Base-by-base conservation (phyloP, 768 basidiomycete species). In the Leucosporidium creatinivorum region DNA sequence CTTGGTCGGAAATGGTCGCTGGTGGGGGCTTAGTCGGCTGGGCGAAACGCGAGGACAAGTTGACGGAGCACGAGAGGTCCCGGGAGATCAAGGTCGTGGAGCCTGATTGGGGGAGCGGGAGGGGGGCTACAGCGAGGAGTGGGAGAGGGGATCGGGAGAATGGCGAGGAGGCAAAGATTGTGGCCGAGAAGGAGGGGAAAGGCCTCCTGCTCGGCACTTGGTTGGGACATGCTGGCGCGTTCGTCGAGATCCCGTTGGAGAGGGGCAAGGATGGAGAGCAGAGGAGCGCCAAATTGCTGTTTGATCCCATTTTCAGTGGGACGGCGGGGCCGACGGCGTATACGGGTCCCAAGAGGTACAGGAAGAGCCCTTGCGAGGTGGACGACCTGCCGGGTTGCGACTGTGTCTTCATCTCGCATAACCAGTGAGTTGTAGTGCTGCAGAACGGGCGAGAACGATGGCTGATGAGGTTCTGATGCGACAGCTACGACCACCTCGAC, bases 401-500 rank as follows among this genome's bases (percentile, higher is more conserved):
- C 59, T 79, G 77, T 55, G 78, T 82, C 26, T 77, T 76, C 4
- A 79, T 80, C 56, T 79, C 77, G 30, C 81, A 82, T 69, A 81
- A 82, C 71, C 81, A 82, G 81, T 82, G 56, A 33, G 33, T 54
- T 48, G 10, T 49, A 33, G 33, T 2, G 15, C 8, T 15, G 19
- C 26, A n/a, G n/a, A n/a, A n/a, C n/a, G 5, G 18, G 3, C 25
- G 33, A 13, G 13, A 12, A 44, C 12, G 36, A 15, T 18, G 17
- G 44, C 39, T 15, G n/a, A 39, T 28, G 25, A 4, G 15, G 13
- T 6, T 21, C 1, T n/a, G 12, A 21, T 4, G 15, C 19, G 12
- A 28, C 56, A 81, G 81, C 69, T 81, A 81, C 69, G 81, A 81
- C 69, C 81, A 82, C 65, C 77, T 81, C n/a, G 80, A 82, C 64